These are phyloP conservation scores for Pleurostoma richardsiae DNA, from an alignment of 2,329 filamentous ascomycete species.

Conservation along the genomic window DNA sequence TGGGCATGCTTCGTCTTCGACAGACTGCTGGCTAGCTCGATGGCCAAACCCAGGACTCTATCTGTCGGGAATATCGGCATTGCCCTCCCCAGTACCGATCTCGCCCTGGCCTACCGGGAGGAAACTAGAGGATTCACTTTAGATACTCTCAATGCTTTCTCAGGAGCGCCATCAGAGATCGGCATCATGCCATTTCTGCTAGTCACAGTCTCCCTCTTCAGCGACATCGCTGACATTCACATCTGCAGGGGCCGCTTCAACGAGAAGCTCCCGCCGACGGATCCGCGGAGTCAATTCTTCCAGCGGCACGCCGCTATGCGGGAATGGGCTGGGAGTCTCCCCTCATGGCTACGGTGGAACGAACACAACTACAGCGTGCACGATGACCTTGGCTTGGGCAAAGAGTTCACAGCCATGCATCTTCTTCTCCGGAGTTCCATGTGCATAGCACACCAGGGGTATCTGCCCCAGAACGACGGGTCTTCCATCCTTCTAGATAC, in stretches of 20 bases:
- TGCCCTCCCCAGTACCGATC: conserved; percentile 10
- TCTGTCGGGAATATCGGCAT: conserved; percentile 3
- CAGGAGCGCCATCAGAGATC: conserved; percentile 9
- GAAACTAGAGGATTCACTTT: conserved; percentile 8
- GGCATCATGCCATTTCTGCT: conserved; percentile 10
- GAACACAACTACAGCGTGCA: conserved; percentile 8
- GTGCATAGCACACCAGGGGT: not conserved
- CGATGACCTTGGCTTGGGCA: not conserved
- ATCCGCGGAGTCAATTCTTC: conserved; percentile 4
- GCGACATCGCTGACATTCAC: conserved; percentile 9
- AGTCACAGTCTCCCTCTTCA: conserved; percentile 11
- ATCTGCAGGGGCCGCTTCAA: conserved; percentile 3
- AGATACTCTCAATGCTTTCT: conserved; percentile 1
- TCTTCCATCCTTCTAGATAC: not conserved
- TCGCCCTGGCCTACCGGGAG: conserved; percentile 10
- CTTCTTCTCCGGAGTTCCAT: not conserved
- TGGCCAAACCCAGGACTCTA: conserved; percentile 10
- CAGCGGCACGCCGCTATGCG: conserved; percentile 3
- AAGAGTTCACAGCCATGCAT: not conserved
- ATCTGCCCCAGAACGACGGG: not conserved
- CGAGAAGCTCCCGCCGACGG: conserved; percentile 9
- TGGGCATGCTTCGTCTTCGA: conserved; percentile 8
- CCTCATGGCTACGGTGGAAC: conserved; percentile 9
- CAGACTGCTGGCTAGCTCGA: conserved; percentile 2
- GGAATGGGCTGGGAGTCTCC: conserved; percentile 8